Evolutionary conservation across 495 filamentous ascomycete species (phyloP).

Genomic region (Jackrogersella multiformis): DNA sequence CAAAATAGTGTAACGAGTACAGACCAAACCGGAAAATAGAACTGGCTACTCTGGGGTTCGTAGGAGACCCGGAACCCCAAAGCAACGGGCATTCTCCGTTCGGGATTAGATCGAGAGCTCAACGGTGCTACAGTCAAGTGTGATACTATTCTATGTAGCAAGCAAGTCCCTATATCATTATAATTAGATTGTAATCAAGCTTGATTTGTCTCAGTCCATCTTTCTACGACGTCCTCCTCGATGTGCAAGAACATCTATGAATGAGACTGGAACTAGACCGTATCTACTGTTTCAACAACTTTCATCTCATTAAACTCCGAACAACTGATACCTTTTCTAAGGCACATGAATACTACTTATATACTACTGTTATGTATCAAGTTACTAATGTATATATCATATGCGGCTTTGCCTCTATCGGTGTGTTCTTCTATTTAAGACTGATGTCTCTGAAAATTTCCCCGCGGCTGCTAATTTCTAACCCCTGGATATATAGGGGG

Average conservation of each 20-base stretch:
- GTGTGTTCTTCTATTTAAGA: conserved; percentile 45
- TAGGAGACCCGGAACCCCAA: background rate
- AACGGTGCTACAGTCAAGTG: background rate
- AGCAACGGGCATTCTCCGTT: background rate
- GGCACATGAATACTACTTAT: background rate
- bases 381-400: conserved; percentile 68
- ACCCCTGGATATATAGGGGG: conserved; percentile 56
- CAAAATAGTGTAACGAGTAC: background rate
- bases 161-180: background rate
- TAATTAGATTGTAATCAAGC: background rate
- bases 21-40: background rate
- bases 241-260: background rate
- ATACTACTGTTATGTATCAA: conserved; percentile 46
- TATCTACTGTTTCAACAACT: background rate
- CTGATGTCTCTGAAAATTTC: background rate
- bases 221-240: background rate
- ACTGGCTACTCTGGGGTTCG: background rate
- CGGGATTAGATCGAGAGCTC: background rate
- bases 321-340: background rate
- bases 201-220: background rate
- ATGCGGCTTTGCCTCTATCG: conserved; percentile 71
- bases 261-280: background rate
- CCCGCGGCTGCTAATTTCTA: background rate
- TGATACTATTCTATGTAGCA: background rate
- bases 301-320: background rate